Evolutionary conservation across 1,139 yeast species (phyloP).

Genomic region (Eremothecium sinecaudum): DNA sequence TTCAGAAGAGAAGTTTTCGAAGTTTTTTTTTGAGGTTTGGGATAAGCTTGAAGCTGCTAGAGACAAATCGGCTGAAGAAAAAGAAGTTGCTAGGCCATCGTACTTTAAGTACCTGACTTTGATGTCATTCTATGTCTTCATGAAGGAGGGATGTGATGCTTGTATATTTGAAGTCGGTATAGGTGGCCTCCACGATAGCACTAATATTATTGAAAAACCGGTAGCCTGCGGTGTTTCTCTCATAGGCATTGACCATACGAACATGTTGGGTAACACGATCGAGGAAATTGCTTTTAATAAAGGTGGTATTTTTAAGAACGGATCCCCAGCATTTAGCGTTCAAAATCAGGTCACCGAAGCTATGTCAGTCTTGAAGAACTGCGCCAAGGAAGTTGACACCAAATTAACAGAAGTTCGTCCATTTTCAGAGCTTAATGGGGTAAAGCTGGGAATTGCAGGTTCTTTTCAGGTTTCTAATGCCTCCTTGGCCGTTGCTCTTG

Average conservation of each 20-base stretch:
- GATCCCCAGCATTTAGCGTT: slow-evolving; percentile 59
- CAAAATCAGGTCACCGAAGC: slow-evolving; percentile 47
- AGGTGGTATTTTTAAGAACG: slow-evolving; percentile 78
- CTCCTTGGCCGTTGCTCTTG: slow-evolving; percentile 72
- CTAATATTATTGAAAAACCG: slow-evolving; percentile 74
- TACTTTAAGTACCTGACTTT: slow-evolving; percentile 87
- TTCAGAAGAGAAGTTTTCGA: slow-evolving; percentile 66
- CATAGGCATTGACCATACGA: slow-evolving; percentile 87
- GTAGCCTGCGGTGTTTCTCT: slow-evolving; percentile 80
- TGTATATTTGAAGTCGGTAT: slow-evolving; percentile 97
- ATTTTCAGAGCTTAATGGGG: slow-evolving; percentile 33
- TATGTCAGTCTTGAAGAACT: slow-evolving; percentile 41
- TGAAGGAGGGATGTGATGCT: slow-evolving; percentile 79
- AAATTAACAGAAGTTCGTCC: slow-evolving; percentile 44
- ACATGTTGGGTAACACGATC: slow-evolving; percentile 79
- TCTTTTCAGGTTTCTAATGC: slow-evolving; percentile 82
- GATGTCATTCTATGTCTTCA: slow-evolving; percentile 80
- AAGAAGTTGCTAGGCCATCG: slow-evolving; percentile 68
- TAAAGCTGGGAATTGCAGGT: slow-evolving; percentile 73
- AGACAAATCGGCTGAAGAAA: slow-evolving; percentile 42
- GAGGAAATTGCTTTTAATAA: slow-evolving; percentile 94
- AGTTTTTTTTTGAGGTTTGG: slow-evolving; percentile 91
- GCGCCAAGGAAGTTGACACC: slow-evolving; percentile 60
- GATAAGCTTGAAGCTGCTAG: slow-evolving; percentile 55
- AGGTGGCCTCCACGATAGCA: slow-evolving; percentile 94